Evolutionary conservation across 1,284 basidiomycete species (phyloP).

Genomic region (Irpex rosettiformis): DNA sequence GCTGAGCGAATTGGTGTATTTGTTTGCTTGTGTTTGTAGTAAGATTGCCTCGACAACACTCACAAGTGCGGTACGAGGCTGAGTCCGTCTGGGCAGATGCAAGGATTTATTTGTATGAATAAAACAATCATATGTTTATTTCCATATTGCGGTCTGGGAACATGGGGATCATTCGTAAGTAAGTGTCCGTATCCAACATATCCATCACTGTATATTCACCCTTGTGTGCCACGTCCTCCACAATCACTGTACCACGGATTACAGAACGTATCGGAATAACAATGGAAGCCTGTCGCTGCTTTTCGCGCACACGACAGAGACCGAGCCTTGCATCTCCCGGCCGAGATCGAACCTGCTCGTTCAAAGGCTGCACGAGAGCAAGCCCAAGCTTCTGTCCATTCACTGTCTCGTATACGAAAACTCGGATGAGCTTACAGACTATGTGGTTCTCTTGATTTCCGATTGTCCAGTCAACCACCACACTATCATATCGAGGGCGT

Average conservation of each 20-base stretch:
- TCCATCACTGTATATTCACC: neutral
- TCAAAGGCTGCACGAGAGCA: neutral
- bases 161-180: neutral
- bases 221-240: neutral
- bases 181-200: neutral
- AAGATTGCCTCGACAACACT: no score
- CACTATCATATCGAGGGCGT: slow-evolving; percentile 22
- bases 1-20: no score
- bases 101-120: no score
- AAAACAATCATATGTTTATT: neutral
- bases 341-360: neutral
- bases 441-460: neutral
- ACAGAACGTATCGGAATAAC: neutral
- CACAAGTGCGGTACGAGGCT: no score
- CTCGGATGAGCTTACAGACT: neutral
- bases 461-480: slow-evolving; percentile 22
- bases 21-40: no score
- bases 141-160: neutral
- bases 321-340: neutral
- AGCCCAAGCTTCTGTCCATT: neutral
- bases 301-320: neutral
- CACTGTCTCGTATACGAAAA: neutral
- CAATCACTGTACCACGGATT: neutral
- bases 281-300: neutral
- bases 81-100: no score